These are phyloP conservation scores for Trichomonascaceae sp. DNA, from an alignment of 1,139 yeast species.

Conservation along the genomic window DNA sequence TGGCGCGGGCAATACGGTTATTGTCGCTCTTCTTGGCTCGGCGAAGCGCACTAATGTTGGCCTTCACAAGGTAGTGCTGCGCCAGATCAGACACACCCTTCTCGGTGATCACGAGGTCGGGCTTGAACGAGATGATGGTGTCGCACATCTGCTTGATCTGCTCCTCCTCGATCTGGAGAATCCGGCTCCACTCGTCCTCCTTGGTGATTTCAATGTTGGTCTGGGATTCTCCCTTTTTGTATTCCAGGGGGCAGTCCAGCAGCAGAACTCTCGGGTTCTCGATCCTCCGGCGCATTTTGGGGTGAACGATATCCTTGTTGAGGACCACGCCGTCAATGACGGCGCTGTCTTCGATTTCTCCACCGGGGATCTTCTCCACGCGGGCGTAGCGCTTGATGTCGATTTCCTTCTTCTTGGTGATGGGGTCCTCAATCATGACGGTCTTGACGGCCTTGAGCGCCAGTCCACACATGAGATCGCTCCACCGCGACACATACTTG, in stretches of 20 bases:
- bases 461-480: conserved; percentile 78
- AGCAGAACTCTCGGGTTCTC: conserved; percentile 81
- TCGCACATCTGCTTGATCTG: conserved; percentile 86
- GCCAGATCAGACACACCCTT: conserved; percentile 98
- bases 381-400: conserved; percentile 89
- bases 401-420: conserved; percentile 62
- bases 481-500: conserved; percentile 86
- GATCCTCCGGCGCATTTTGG: conserved; percentile 85
- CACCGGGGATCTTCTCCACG: conserved; percentile 94
- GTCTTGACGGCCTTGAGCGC: conserved; percentile 83
- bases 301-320: conserved; percentile 96
- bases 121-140: conserved; percentile 70
- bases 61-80: conserved; percentile 88
- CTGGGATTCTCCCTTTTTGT: conserved; percentile 98
- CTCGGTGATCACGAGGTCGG: conserved; percentile 91
- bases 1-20: conserved; percentile 92
- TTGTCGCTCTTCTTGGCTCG: conserved; percentile 93
- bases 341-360: conserved; percentile 78
- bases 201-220: conserved; percentile 95
- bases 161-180: conserved; percentile 94
- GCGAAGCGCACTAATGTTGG: conserved; percentile 85
- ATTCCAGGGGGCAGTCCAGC: conserved; percentile 93
- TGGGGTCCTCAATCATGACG: conserved; percentile 41
- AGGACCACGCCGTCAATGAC: conserved; percentile 87
- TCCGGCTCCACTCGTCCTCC: conserved; percentile 94